phyloP scores from a whole-genome alignment of 106 monocot genomes.

The Cymbidium sinense region DNA sequence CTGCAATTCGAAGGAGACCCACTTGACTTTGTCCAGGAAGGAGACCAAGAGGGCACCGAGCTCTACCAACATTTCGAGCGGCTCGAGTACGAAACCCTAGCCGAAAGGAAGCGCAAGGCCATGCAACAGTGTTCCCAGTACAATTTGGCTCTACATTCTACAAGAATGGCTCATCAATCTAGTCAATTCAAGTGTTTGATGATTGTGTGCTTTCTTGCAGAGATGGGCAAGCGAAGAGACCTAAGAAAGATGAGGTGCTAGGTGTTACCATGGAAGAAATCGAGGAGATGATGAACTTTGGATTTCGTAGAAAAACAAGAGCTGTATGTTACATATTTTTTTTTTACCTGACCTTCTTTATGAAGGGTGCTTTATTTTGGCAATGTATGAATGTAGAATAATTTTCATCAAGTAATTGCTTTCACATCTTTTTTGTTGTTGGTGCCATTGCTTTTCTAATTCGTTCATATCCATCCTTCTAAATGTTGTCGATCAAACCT shows the following conservation, averaged over 20 bases:
- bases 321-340: conserved; percentile 21
- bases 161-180: neutral
- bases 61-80: conserved; percentile 49
- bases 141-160: neutral
- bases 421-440: neutral
- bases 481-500: neutral
- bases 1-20: conserved; percentile 45
- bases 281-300: conserved; percentile 72
- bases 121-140: conserved; percentile 4
- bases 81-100: conserved; percentile 67
- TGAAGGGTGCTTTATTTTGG: neutral
- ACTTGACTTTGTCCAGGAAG: conserved; percentile 33
- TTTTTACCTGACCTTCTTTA: neutral
- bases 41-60: conserved; percentile 21
- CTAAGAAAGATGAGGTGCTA: conserved; percentile 41
- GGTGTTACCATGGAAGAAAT: conserved; percentile 79
- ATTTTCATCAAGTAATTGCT: neutral
- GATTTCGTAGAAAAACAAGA: conserved; percentile 41
- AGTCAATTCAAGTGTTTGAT: neutral
- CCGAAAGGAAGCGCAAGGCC: conserved; percentile 72
- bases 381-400: neutral
- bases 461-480: neutral
- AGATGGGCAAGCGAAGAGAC: conserved; percentile 34
- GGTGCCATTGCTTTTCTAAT: neutral
- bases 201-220: conserved; percentile 14